Evolutionary conservation across 352 stramenopile species (phyloP).

Genomic region (Phytophthora citrophthora): DNA sequence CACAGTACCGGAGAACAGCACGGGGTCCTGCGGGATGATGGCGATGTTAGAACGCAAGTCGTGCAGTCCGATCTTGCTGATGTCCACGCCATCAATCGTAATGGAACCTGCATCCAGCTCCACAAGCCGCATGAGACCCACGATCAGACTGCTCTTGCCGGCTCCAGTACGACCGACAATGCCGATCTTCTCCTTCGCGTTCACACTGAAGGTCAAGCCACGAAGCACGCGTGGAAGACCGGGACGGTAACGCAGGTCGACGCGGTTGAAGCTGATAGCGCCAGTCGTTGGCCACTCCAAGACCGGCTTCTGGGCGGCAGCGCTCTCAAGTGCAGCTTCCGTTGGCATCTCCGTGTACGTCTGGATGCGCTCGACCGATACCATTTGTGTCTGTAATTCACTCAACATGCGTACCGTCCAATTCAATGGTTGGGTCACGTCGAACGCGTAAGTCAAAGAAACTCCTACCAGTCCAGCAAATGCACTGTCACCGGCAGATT

Average conservation of each 20-base stretch:
- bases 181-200: background rate
- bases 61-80: background rate
- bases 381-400: constrained; percentile 19
- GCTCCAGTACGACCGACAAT: background rate
- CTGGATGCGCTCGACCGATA: background rate
- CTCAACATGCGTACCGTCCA: constrained; percentile 22
- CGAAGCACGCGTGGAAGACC: background rate
- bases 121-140: background rate
- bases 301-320: background rate
- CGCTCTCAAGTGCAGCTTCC: background rate
- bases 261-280: background rate
- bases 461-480: constrained; percentile 34
- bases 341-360: background rate
- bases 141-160: background rate
- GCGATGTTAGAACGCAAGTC: background rate
- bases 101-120: background rate
- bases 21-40: background rate
- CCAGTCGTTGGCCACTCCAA: background rate
- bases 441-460: constrained; percentile 42
- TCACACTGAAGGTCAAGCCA: background rate
- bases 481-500: constrained; percentile 31
- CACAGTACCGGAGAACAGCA: background rate
- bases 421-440: constrained; percentile 11
- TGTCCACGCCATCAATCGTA: background rate
- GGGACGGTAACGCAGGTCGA: background rate